Conservation (phyloP, 202 grass and related monocot genomes). For the Brachypodium distachyon region DNA sequence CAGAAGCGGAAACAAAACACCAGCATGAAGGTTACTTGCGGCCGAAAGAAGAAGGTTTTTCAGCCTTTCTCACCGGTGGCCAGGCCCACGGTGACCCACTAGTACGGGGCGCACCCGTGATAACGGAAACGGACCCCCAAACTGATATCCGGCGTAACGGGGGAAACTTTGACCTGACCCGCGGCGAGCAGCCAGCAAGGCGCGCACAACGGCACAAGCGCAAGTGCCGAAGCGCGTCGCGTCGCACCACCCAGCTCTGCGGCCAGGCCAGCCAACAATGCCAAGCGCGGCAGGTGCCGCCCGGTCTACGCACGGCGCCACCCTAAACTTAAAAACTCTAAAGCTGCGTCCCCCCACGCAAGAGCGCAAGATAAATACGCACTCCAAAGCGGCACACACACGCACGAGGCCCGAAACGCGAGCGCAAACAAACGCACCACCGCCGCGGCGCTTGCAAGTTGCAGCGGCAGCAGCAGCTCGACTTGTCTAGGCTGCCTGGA, state of each 20-base stretch:
- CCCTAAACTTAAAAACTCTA: background rate
- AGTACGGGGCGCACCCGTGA: background rate
- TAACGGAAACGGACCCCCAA: background rate
- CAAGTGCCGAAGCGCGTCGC: background rate
- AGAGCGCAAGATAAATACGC: slow-evolving; percentile 38
- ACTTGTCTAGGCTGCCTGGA: background rate
- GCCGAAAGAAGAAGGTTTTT: no score
- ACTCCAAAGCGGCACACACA: slow-evolving; percentile 20
- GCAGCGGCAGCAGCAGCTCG: background rate
- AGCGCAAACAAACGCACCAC: background rate
- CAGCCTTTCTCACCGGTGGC: no score
- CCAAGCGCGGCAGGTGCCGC: slow-evolving; percentile 21
- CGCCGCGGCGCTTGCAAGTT: background rate
- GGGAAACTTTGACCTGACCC: background rate
- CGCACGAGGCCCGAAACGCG: slow-evolving; percentile 20
- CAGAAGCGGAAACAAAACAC: no score
- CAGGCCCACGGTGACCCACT: no score
- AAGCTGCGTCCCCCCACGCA: slow-evolving; percentile 3
- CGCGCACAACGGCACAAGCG: slow-evolving; percentile 20
- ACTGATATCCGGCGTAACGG: background rate
- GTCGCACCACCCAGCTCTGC: background rate
- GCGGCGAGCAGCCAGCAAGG: background rate
- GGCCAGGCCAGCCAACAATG: background rate
- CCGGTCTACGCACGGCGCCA: background rate
- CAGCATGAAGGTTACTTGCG: no score